phyloP scores from a whole-genome alignment of 2,329 filamentous ascomycete species.

The Apiospora koreana region DNA sequence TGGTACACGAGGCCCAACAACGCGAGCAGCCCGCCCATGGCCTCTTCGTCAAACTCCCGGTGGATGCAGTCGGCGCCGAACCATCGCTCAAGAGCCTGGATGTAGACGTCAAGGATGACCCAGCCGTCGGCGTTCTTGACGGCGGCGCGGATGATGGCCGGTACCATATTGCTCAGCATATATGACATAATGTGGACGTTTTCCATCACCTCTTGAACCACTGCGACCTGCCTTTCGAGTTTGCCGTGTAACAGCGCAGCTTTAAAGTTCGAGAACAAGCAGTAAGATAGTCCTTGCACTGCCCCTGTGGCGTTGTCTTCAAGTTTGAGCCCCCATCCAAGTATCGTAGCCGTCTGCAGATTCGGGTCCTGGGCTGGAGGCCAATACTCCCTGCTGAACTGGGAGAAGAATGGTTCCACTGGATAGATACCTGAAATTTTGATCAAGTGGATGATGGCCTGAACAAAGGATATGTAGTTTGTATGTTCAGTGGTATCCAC shows the following conservation, averaged over 20 bases:
- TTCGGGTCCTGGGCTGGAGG: constrained; percentile 57
- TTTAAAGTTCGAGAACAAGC: constrained; percentile 60
- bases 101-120: constrained; percentile 53
- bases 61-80: constrained; percentile 37
- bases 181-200: constrained; percentile 47
- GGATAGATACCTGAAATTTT: constrained; percentile 56
- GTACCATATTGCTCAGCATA: constrained; percentile 53
- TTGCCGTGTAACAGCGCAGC: constrained; percentile 49
- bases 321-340: constrained; percentile 57
- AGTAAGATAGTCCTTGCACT: constrained; percentile 54
- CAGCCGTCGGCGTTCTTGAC: constrained; percentile 39
- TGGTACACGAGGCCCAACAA: constrained; percentile 34
- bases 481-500: constrained; percentile 42
- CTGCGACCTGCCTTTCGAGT: constrained; percentile 46
- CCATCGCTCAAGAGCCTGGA: constrained; percentile 40
- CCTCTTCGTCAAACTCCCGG: constrained; percentile 37
- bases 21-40: constrained; percentile 33
- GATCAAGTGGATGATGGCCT: constrained; percentile 53
- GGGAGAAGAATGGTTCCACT: constrained; percentile 57
- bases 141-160: constrained; percentile 48
- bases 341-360: constrained; percentile 55
- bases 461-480: constrained; percentile 52
- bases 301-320: constrained; percentile 52
- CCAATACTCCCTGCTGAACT: constrained; percentile 56
- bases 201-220: constrained; percentile 52